Conservation (phyloP, 306 rosid genomes). For the Cicer yamashitae region DNA sequence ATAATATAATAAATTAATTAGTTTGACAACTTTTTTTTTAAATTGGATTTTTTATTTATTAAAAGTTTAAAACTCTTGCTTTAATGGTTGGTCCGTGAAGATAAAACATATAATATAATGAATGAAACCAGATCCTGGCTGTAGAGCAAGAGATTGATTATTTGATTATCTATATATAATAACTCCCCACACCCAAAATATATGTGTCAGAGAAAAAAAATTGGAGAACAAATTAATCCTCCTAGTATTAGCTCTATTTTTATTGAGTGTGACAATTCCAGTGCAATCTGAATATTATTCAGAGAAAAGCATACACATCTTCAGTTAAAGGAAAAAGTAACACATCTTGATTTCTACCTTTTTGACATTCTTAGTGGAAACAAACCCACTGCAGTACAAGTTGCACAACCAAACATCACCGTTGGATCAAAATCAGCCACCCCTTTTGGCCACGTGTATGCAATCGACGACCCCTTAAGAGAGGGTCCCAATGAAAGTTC, state of each 20-base stretch:
- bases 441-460: slow-evolving; percentile 50
- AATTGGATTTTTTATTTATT: no score
- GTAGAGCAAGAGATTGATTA: neutral
- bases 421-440: slow-evolving; percentile 19
- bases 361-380: slow-evolving; percentile 54
- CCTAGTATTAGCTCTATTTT: neutral
- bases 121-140: neutral
- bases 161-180: neutral
- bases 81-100: no score
- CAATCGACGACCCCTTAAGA: slow-evolving; percentile 47
- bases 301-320: neutral
- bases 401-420: slow-evolving; percentile 39
- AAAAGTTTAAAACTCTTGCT: no score
- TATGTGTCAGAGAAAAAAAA: neutral
- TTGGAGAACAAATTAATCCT: slow-evolving; percentile 34
- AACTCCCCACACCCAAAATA: neutral
- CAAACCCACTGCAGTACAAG: slow-evolving; percentile 40
- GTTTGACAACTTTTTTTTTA: no score
- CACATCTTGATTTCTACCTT: slow-evolving; percentile 56
- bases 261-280: slow-evolving; percentile 18
- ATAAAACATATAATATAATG: neutral
- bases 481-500: slow-evolving; percentile 50
- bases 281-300: slow-evolving; percentile 42
- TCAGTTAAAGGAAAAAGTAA: slow-evolving; percentile 45
- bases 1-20: no score